Evolutionary conservation across 129 eudicot species (phyloP), one percentile per base, ranked within the genome.

Genomic region (Chrysanthemum makinoi): DNA sequence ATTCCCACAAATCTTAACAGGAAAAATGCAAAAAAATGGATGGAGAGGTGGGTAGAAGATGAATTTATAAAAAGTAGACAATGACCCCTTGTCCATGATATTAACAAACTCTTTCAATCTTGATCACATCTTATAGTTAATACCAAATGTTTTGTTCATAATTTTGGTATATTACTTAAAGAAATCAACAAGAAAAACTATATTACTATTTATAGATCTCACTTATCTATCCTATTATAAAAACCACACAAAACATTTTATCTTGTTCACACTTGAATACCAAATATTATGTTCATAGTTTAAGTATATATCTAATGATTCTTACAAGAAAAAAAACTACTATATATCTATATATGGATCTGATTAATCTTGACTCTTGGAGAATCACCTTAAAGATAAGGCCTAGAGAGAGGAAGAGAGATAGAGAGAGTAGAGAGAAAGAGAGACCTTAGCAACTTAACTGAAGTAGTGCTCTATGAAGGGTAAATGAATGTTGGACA

Each of bases 51-150:
- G 79, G 73, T 51, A 76, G 84, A 83, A 79, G 82, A 71, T 70
- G 78, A 73, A 83, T 84, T 80, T 78, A 70, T 82, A 80, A 84
- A 84, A 84, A 84, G 85, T 82, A 73, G 82, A 76, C 77, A 83
- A 77, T 57, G 90, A 85, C 87, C 81, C 79, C 59, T 53, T 72
- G 76, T 78, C 70, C 76, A 81, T 78, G 82, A 71, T 51, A 71
- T 54, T 75, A 79, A 68, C 81, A 75, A 79, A 72, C 79, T 46
- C 54, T 64, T 24, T 69, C 53, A 58, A 62, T 72, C 43, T 53
- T 61, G 55, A 62, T 54, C 77, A 50, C 59, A 62, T 75, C 57
- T 69, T 72, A 24, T 28, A 8, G 7, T 66, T 49, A 43, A 44
- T 66, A 78, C 73, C 62, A 65, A 72, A 46, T 46, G 12, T n/a